Base-by-base conservation (phyloP, 2,329 filamentous ascomycete species). In the Pseudopyricularia javanii region DNA sequence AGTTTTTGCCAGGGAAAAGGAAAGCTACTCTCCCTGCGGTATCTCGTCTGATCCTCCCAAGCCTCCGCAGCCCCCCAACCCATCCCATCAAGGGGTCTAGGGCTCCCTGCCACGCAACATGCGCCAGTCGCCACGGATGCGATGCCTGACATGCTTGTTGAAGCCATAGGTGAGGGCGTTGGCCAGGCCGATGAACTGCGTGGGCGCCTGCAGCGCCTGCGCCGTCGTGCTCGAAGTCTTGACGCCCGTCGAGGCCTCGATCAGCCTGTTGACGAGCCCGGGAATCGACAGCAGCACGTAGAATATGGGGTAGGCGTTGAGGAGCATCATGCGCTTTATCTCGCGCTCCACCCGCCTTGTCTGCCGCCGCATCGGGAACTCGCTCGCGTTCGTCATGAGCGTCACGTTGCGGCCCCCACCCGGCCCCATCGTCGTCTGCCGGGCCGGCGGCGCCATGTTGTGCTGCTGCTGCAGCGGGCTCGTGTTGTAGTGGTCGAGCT, bases 261-360 rank as follows among this genome's bases (percentile, higher is more conserved):
- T 59, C 40, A 64, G 50, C 28, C 64, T 61, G 58, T 68, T 70
- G 34, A 58, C 54, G 52, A 70, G 62, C 6, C 67, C 68, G 0
- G 67, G 68, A 7, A 70, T 60, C 66, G 64, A 69, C n/a, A 69
- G 61, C 5, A 68, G 48, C 45, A 69, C 62, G 57, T 67, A 69
- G 35, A 61, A 61, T 47, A 67, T 63, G 1, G 67, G 67, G 49
- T 69, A 70, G 2, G 64, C 67, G 52, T 68, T 68, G 50, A 70
- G 58, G 7, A 68, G 56, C 20, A 70, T 59, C 55, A 69, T 63
- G 49, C 62, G 62, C 48, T 61, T 61, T 28, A 66, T 58, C 53
- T 62, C 59, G 45, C 54, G 58, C 55, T 60, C 57, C 24, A 57
- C 54, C 37, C 57, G 54, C n/a, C 54, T 57, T 43, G 58, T 56